phyloP scores from a whole-genome alignment of 129 eudicot genomes.

The Erigeron canadensis region DNA sequence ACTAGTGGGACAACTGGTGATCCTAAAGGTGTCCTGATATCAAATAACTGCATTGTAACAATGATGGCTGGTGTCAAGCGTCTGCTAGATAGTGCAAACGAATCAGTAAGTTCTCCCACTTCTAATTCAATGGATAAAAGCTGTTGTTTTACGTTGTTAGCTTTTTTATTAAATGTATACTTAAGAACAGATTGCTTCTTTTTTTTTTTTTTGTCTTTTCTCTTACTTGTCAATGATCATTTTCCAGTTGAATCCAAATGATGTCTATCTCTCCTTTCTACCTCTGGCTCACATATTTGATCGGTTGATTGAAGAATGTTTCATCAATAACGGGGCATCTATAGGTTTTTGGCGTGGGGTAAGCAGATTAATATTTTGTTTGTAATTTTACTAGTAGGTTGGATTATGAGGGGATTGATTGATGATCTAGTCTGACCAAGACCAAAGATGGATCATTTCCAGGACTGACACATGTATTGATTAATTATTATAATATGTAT shows the following conservation, averaged over 20 bases:
- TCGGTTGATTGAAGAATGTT: constrained; percentile 86
- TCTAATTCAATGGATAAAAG: not conserved
- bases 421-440: not conserved
- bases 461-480: not conserved
- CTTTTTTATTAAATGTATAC: not conserved
- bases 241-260: constrained; percentile 52
- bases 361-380: constrained; percentile 32
- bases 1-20: constrained; percentile 99
- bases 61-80: constrained; percentile 72
- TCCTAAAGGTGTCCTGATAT: constrained; percentile 92
- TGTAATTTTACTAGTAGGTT: not conserved
- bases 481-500: constrained; percentile 1
- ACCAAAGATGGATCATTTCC: not conserved
- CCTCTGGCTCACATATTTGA: constrained; percentile 97
- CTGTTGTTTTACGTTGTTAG: too few relatives aligned
- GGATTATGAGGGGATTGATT: too few relatives aligned
- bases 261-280: constrained; percentile 90
- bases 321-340: constrained; percentile 78
- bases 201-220: not conserved
- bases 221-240: constrained; percentile 7
- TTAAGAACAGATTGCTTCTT: not conserved
- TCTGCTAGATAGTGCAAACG: constrained; percentile 64
- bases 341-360: constrained; percentile 99
- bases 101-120: constrained; percentile 47
- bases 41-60: constrained; percentile 80